Evolutionary conservation across 2,329 filamentous ascomycete species (phyloP).

Genomic region (Botrytis medusae): DNA sequence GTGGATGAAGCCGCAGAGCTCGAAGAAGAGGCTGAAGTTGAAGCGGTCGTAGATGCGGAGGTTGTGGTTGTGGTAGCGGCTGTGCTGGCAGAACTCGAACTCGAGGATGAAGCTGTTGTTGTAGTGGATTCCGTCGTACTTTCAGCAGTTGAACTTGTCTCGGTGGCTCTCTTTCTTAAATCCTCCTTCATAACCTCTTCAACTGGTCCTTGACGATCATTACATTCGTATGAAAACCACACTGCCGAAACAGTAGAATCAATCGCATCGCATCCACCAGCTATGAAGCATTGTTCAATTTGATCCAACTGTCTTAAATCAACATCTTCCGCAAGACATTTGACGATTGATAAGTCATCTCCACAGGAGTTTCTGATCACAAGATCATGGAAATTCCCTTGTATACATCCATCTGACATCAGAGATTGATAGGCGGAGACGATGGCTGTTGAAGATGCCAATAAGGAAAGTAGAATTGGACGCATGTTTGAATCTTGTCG

Average conservation of each 20-base stretch:
- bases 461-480: conserved; percentile 23
- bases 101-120: neutral
- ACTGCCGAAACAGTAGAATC: conserved; percentile 29
- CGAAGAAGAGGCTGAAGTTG: conserved; percentile 5
- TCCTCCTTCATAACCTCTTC: conserved; percentile 24
- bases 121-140: neutral
- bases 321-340: conserved; percentile 28
- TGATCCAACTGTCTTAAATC: conserved; percentile 27
- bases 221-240: conserved; percentile 30
- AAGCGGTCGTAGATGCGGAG: neutral
- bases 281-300: conserved; percentile 32
- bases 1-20: conserved; percentile 6
- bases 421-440: conserved; percentile 26
- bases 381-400: conserved; percentile 28
- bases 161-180: conserved; percentile 27
- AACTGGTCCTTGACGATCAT: conserved; percentile 5
- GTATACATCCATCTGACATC: conserved; percentile 23
- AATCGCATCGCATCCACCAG: conserved; percentile 29
- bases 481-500: conserved; percentile 29
- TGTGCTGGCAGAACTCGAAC: conserved; percentile 1
- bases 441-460: conserved; percentile 22
- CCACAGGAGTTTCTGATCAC: conserved; percentile 31
- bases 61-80: conserved; percentile 3
- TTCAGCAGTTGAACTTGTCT: conserved; percentile 1
- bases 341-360: conserved; percentile 25